Evolutionary conservation across 23 red algal species (phyloP).

Genomic region (Gracilaria domingensis): DNA sequence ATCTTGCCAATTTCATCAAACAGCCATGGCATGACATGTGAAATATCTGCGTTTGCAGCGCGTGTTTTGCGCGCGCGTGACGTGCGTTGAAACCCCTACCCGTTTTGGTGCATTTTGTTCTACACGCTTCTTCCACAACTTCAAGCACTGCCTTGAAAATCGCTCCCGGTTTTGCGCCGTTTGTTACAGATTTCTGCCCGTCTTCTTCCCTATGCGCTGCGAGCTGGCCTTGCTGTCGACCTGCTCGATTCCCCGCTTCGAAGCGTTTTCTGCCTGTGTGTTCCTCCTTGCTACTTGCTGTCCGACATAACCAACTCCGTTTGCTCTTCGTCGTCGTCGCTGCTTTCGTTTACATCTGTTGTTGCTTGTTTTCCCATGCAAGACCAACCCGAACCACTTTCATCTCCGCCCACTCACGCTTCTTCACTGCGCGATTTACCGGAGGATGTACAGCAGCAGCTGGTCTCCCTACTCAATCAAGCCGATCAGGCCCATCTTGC

Average conservation of each 20-base stretch:
- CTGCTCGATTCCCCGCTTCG: too few species aligned
- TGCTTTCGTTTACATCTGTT: neutral
- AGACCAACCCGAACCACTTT: neutral
- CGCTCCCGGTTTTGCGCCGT: neutral
- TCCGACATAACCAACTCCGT: too few species aligned
- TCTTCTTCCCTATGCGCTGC: neutral
- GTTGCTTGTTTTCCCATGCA: neutral
- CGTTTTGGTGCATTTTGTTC: neutral
- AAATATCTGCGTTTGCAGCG: neutral
- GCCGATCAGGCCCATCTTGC: conserved; percentile 64
- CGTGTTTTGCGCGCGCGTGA: neutral
- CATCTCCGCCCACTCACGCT: neutral
- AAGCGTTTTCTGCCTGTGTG: too few species aligned
- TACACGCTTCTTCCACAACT: neutral
- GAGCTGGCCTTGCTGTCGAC: too few species aligned
- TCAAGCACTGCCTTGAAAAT: neutral
- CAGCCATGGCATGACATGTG: too few species aligned
- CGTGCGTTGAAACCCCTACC: neutral
- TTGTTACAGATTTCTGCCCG: neutral
- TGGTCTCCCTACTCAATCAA: conserved; percentile 51
- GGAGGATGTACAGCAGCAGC: conserved; percentile 54
- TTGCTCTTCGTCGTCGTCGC: too few species aligned
- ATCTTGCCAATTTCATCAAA: too few species aligned
- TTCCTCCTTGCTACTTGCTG: too few species aligned
- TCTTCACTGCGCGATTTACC: conserved; percentile 47